These are phyloP conservation scores for Cryptosporidium ryanae DNA, from an alignment of 169 alveolate species.

Conservation along the genomic window DNA sequence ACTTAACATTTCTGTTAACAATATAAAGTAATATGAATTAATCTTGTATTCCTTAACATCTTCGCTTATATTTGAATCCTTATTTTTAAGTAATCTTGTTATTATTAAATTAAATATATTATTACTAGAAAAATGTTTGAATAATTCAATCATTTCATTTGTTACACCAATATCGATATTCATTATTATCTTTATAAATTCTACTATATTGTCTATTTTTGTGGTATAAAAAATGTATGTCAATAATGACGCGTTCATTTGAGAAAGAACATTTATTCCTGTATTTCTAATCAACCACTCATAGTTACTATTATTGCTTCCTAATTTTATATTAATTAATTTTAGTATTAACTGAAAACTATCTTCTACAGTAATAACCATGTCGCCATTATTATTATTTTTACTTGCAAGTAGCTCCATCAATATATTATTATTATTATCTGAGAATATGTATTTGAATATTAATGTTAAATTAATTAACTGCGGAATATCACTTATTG, in stretches of 20 bases:
- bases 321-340: constrained; percentile 11
- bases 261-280: constrained; percentile 11
- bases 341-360: not conserved
- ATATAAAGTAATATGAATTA: constrained; percentile 7
- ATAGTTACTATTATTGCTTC: not conserved
- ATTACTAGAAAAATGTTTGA: not conserved
- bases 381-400: not conserved
- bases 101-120: constrained; percentile 25
- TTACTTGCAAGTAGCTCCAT: not conserved
- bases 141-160: constrained; percentile 25
- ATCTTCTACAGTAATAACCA: not conserved
- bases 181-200: constrained; percentile 9
- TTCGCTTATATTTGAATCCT: not conserved
- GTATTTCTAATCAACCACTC: constrained; percentile 42
- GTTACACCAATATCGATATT: not conserved
- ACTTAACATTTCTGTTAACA: constrained; percentile 8
- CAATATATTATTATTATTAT: not conserved
- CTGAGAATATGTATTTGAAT: not conserved
- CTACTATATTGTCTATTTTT: not conserved
- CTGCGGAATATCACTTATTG: not conserved
- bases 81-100: constrained; percentile 29
- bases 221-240: constrained; percentile 6
- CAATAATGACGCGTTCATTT: constrained; percentile 11
- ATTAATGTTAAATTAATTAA: constrained; percentile 12
- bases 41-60: not conserved